These are phyloP conservation scores for Helicocarpus griseus DNA, from an alignment of 2,329 filamentous ascomycete genomes.

Conservation along the genomic window DNA sequence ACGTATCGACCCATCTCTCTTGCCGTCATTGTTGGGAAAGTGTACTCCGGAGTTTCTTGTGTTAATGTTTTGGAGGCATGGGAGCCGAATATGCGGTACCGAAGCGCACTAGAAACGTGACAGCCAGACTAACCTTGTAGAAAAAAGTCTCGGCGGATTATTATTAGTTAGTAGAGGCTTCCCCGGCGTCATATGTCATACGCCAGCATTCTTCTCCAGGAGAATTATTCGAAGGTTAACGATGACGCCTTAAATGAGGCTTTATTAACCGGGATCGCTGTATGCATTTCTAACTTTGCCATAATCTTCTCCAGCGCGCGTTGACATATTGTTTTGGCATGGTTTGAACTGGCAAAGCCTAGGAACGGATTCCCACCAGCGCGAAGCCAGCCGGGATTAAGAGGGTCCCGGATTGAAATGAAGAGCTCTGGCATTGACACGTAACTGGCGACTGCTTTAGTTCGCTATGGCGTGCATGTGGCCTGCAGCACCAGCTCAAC, in stretches of 20 bases:
- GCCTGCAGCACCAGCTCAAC: slow-evolving; percentile 15
- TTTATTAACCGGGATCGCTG: background rate
- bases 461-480: slow-evolving; percentile 9
- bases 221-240: background rate
- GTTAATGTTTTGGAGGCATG: too few relatives aligned
- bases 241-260: background rate
- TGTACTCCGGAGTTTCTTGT: background rate
- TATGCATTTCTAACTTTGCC: background rate
- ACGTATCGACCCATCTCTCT: too few relatives aligned
- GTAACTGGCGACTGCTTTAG: slow-evolving; percentile 12
- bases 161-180: background rate
- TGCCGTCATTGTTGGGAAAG: background rate
- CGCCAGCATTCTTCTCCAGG: background rate
- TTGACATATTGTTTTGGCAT: background rate
- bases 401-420: slow-evolving; percentile 19
- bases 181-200: too few relatives aligned
- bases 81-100: background rate
- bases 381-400: slow-evolving; percentile 16
- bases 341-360: slow-evolving; percentile 1
- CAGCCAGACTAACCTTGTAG: background rate
- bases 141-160: background rate
- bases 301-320: background rate
- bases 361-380: slow-evolving; percentile 1
- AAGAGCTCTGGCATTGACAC: slow-evolving; percentile 23
- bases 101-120: background rate